Base-by-base conservation (phyloP, 2,329 filamentous ascomycete genomes). In the Cryphonectria parasitica region DNA sequence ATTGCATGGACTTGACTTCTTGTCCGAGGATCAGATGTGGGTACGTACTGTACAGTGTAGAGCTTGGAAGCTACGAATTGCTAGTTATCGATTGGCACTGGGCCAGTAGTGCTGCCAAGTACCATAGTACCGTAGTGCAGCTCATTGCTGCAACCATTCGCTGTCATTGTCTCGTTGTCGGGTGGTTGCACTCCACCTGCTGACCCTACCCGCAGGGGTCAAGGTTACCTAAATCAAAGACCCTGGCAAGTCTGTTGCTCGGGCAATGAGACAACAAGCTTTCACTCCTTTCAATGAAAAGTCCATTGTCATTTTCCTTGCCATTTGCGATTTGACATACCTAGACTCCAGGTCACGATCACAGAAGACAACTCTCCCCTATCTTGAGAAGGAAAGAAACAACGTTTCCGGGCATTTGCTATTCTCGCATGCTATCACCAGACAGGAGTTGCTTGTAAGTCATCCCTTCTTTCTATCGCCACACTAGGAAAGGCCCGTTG, bases 211-310 rank as follows among this genome's bases (percentile, higher is more conserved):
- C 41, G 49, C 67, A 68, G 34, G 67, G 66, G 22, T 58, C 45
- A 49, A 41, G 41, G 45, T 52, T 56, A 49, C 36, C 56, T 15
- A 52, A 28, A 8, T 19, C 61, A 36, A 36, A 56, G 36, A 58
- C 28, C 43, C 68, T 36, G 25, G 61, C 19, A 66, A 64, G n/a
- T 43, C 63, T 52, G 71, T 72, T 72, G 71, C 71, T 58, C 52
- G 17, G 31, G 71, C 68, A 70, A 72, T 63, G 52, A 69, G 67
- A 72, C 69, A 72, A 70, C 71, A 71, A 66, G 45, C 65, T 66
- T 45, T 58, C 54, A 39, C 56, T 64, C 66, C 43, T 64, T 69
- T 39, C 54, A 54, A 52, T 64, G 22, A 70, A 68, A 67, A 66
- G 56, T 68, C 62, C 61, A 67, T 61, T 64, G 49, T 34, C 45